Evolutionary conservation across 345 rosid genomes (phyloP).

Genomic region (Brassica juncea): DNA sequence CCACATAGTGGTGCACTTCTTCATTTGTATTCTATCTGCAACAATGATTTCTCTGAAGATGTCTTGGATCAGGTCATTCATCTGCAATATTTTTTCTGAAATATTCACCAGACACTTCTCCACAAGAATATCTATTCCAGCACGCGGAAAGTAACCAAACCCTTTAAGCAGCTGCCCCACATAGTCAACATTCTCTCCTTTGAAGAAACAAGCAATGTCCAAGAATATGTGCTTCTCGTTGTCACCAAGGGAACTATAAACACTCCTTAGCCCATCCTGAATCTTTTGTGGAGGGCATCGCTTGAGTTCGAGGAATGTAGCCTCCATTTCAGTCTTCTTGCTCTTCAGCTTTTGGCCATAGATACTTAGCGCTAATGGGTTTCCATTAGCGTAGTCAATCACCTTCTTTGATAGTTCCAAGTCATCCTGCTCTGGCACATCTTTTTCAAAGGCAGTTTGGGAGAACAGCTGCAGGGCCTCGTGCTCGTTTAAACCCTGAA

Average conservation of each 20-base stretch:
- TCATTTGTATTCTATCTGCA: neutral
- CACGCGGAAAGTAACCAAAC: conserved; percentile 25
- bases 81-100: neutral
- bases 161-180: conserved; percentile 15
- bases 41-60: conserved; percentile 25
- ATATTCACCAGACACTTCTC: conserved; percentile 31
- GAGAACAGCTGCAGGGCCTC: conserved; percentile 16
- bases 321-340: neutral
- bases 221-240: conserved; percentile 21
- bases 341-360: neutral
- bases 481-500: neutral
- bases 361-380: conserved; percentile 37
- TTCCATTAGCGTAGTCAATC: conserved; percentile 4
- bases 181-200: neutral
- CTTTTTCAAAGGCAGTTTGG: neutral
- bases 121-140: conserved; percentile 34
- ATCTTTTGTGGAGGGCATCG: neutral
- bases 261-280: neutral
- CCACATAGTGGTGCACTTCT: conserved; percentile 27
- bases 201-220: conserved; percentile 29
- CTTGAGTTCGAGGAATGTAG: neutral
- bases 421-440: neutral
- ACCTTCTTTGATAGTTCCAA: neutral
- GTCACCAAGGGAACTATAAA: neutral
- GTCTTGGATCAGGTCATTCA: conserved; percentile 31